Evolutionary conservation across 2,329 filamentous ascomycete genomes (phyloP).

Genomic region (Xylaria multiplex): DNA sequence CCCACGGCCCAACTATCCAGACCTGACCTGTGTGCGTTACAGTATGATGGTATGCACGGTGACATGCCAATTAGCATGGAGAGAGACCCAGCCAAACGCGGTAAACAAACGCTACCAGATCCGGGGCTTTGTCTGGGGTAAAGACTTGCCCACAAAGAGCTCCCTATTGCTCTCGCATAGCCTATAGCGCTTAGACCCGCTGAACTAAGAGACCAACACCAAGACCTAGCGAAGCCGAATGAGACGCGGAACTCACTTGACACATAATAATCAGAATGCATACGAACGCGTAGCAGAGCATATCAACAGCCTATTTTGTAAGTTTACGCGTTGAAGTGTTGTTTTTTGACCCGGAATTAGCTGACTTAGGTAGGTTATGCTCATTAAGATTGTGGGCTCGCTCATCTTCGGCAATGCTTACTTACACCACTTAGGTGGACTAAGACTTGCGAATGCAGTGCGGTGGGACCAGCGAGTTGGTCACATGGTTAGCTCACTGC

Average conservation of each 20-base stretch:
- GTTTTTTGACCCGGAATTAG: background rate
- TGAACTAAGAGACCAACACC: background rate
- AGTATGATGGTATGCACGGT: conserved; percentile 5
- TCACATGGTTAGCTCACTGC: background rate
- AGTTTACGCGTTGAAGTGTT: background rate
- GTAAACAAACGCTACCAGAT: conserved; percentile 15
- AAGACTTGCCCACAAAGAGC: background rate
- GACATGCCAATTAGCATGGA: conserved; percentile 20
- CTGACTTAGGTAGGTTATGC: background rate
- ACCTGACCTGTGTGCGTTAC: background rate
- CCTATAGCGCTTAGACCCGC: background rate
- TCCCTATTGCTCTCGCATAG: too few species aligned
- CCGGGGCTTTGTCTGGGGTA: conserved; percentile 18
- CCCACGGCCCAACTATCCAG: too few species aligned
- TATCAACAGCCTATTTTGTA: background rate
- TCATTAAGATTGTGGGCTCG: background rate
- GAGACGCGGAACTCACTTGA: background rate
- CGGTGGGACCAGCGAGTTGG: background rate
- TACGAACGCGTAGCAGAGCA: background rate
- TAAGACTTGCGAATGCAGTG: conserved; percentile 1
- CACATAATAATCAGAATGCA: background rate
- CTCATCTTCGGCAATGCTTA: conserved; percentile 1
- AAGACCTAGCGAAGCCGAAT: background rate
- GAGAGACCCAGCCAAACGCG: conserved; percentile 16
- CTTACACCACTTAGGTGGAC: background rate